Evolutionary conservation across 2,329 filamentous ascomycete species (phyloP), one percentile per base, ranked within the genome.

Genomic region (Trichoderma sp.): DNA sequence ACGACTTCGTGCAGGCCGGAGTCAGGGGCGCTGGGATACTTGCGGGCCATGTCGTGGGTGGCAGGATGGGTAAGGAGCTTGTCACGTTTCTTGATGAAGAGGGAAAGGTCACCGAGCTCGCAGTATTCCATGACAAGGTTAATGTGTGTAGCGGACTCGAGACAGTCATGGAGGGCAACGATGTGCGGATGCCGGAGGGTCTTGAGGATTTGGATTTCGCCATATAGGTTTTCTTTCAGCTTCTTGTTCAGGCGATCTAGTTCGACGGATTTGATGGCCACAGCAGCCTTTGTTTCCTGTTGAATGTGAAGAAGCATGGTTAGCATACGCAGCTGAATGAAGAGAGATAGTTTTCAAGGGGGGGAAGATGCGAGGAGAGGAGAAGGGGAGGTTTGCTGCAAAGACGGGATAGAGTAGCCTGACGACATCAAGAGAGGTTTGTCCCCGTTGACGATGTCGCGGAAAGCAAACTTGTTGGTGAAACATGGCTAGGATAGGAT

Each of bases 111-210:
- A 25, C 95, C 94, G 48, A 99, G 86, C 77, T 97, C 93, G 81
- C 95, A 98, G 80, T 96, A 98, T 81, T 99, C 95, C 94, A 98
- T 99, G 71, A 98, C 90, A 68, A 99, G 87, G 80, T 99, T 95
- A 80, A 98, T 97, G 76, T 97, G 92, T 25, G 90, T 90, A 4
- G 88, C 83, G 0, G 92, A 91, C 79, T 98, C 94, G 78, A 94
- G 87, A 82, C 94, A 97, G 80, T 97, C 93, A 82, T 97, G 94
- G 57, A 99, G 89, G 73, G 93, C 92, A 72, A 98, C 95, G 73
- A 99, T 97, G 77, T 99, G 95, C 32, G 95, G 95, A 80, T 99
- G 95, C 69, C 95, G 92, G 32, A 99, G 87, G 71, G 89, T 92
- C 80, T 95, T 95, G 76, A 99, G 89, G 71, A 99, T 99, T 74